A percentile compares a stretch with the other conserved stretches of the same genome.
phyloP scores from a whole-genome alignment of 257 asterid species.

The Solanum paucissectum region DNA sequence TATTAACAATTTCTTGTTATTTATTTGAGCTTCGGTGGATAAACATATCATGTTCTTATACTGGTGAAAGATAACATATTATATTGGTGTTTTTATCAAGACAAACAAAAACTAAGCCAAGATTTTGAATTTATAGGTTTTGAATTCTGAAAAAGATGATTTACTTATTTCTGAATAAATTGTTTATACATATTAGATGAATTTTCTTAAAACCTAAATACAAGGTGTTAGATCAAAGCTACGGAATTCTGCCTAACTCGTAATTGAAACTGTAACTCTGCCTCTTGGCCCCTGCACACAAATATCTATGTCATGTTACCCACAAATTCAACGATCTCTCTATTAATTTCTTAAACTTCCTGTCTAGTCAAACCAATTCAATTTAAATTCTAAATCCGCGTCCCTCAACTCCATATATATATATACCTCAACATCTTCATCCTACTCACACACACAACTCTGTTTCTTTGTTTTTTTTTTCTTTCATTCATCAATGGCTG shows the following conservation, averaged over 20 bases:
- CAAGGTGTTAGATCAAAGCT: no score
- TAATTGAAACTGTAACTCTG: neutral
- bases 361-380: neutral
- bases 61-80: no score
- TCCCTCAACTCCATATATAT: neutral
- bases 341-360: neutral
- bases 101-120: neutral
- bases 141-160: no score
- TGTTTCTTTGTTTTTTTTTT: no score
- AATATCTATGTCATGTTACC: neutral
- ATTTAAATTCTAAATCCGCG: neutral
- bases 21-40: no score
- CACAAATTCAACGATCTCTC: neutral
- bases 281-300: neutral
- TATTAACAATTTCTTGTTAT: no score
- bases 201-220: no score
- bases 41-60: rapidly evolving
- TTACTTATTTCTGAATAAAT: no score
- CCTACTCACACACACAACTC: neutral
- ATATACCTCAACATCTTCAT: neutral
- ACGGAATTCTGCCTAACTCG: no score
- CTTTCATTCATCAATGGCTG: neutral
- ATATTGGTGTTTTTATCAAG: no score
- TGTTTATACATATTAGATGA: no score
- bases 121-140: no score